A percentile compares a stretch with the other conserved stretches of the same genome.
Evolutionary conservation across 805 yeast genomes (phyloP).

Genomic region (Yarrowia sp.): DNA sequence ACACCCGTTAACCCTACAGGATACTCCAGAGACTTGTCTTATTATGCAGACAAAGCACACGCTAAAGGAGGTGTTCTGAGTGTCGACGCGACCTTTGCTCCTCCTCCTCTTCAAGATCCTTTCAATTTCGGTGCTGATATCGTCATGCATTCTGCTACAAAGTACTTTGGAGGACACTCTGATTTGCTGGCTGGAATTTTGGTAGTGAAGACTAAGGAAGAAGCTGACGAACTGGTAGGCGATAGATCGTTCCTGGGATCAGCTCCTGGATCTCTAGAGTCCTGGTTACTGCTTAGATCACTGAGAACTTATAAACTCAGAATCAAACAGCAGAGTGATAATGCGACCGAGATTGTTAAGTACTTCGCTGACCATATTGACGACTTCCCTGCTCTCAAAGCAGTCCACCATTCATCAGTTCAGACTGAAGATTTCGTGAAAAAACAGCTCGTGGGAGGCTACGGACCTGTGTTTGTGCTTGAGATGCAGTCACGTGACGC

Average conservation of each 20-base stretch:
- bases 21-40: constrained; percentile 55
- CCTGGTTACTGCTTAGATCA: constrained; percentile 71
- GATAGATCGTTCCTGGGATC: constrained; percentile 79
- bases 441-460: constrained; percentile 57
- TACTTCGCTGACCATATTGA: constrained; percentile 52
- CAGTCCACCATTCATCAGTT: constrained; percentile 69
- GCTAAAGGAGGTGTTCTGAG: constrained; percentile 67
- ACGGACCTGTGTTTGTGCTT: constrained; percentile 76
- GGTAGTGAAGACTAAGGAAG: constrained; percentile 56
- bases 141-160: constrained; percentile 91
- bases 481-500: constrained; percentile 48
- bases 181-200: constrained; percentile 82
- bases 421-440: constrained; percentile 69
- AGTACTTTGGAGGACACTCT: constrained; percentile 94
- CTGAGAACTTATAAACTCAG: constrained; percentile 78
- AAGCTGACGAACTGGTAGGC: constrained; percentile 47
- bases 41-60: constrained; percentile 71
- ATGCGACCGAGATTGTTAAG: constrained; percentile 60
- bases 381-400: constrained; percentile 49
- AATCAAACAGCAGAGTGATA: constrained; percentile 61
- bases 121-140: constrained; percentile 82
- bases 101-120: constrained; percentile 84
- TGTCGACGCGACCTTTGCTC: constrained; percentile 90
- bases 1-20: constrained; percentile 90
- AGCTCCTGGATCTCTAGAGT: constrained; percentile 73